These are phyloP conservation scores for Pinguiococcus pyrenoidosus DNA, from an alignment of 108 stramenopile genomes.

Conservation along the genomic window DNA sequence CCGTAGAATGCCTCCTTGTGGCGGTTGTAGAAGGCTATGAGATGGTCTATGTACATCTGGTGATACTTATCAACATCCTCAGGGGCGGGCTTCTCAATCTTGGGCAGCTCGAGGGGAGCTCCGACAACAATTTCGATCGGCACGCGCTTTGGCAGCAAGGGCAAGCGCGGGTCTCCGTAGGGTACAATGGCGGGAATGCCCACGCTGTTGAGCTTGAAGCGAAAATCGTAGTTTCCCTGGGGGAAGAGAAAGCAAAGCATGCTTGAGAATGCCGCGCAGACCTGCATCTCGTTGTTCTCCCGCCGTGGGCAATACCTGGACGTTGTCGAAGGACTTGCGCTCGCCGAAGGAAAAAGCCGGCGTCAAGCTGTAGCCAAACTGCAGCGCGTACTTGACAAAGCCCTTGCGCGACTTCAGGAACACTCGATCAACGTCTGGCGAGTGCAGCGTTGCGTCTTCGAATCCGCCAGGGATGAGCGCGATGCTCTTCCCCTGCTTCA, in stretches of 20 bases:
- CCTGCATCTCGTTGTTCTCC: background rate
- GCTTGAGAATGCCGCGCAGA: background rate
- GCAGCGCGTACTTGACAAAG: slow-evolving; percentile 46
- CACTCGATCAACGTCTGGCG: slow-evolving; percentile 33
- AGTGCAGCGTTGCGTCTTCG: slow-evolving; percentile 54
- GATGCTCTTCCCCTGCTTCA: too few species aligned
- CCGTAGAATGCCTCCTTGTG: slow-evolving; percentile 47
- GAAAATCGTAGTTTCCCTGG: background rate
- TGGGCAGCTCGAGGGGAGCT: slow-evolving; percentile 41
- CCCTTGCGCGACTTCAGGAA: slow-evolving; percentile 47
- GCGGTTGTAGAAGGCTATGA: slow-evolving; percentile 42
- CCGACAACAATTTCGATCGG: slow-evolving; percentile 42
- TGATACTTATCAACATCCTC: slow-evolving; percentile 50
- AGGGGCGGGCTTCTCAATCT: slow-evolving; percentile 38
- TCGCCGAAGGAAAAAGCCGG: slow-evolving; percentile 61
- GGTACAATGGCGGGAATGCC: background rate
- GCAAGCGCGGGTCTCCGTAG: slow-evolving; percentile 33
- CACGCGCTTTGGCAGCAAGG: slow-evolving; percentile 39
- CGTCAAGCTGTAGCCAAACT: slow-evolving; percentile 36
- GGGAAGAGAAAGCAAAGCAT: background rate
- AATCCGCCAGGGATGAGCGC: slow-evolving; percentile 54
- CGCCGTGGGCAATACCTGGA: slow-evolving; percentile 39
- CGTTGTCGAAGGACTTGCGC: slow-evolving; percentile 32
- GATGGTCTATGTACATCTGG: slow-evolving; percentile 37
- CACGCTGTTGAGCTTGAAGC: background rate